A percentile compares a stretch with the other conserved stretches of the same genome.
Evolutionary conservation across 129 eudicot species (phyloP).

Genomic region (sunflower (Helianthus annuus)): DNA sequence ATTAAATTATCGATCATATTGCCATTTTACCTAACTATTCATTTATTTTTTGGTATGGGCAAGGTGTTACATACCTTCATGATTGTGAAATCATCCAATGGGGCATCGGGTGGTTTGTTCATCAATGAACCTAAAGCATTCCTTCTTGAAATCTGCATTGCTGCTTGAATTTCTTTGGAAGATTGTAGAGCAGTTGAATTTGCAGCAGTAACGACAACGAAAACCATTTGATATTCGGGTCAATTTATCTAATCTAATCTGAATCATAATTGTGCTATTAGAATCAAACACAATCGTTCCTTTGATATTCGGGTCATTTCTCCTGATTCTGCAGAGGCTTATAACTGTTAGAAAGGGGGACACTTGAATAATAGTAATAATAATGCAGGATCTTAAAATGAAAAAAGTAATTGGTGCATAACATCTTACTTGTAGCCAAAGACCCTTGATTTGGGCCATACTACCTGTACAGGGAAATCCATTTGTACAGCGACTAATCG

Average conservation of each 20-base stretch:
- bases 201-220: conserved; percentile 96
- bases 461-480: too few species aligned
- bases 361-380: too few species aligned
- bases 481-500: too few species aligned
- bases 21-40: neutral
- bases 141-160: conserved; percentile 81
- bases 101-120: conserved; percentile 60
- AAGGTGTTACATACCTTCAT: conserved; percentile 64
- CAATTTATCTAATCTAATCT: too few species aligned
- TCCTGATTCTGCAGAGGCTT: conserved; percentile 54
- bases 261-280: conserved; percentile 80
- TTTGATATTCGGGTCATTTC: conserved; percentile 82
- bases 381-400: neutral
- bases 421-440: conserved; percentile 88
- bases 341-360: neutral
- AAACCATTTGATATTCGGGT: conserved; percentile 47
- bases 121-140: conserved; percentile 77
- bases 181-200: conserved; percentile 85
- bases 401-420: conserved; percentile 5
- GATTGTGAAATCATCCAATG: conserved; percentile 83
- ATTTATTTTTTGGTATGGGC: neutral
- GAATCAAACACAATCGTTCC: conserved; percentile 87
- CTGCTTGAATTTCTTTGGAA: conserved; percentile 88
- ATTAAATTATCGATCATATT: neutral
- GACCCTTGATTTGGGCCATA: too few species aligned